These are phyloP conservation scores for Globisporangium spiculum DNA, from an alignment of 352 stramenopile genomes.

Conservation along the genomic window DNA sequence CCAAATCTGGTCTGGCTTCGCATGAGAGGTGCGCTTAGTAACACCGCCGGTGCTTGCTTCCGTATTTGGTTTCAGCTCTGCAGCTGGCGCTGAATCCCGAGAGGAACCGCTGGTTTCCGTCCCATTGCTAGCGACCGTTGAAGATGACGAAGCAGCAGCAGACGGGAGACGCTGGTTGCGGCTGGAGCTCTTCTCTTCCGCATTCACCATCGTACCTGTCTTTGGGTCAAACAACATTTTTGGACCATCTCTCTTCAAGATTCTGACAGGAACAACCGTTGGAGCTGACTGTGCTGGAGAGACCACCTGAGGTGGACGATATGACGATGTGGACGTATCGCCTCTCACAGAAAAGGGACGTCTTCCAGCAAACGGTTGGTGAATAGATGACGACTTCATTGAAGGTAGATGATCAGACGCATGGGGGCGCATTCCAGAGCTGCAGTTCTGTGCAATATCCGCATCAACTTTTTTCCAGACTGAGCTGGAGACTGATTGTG, in stretches of 20 bases:
- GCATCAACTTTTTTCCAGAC: slow-evolving; percentile 9
- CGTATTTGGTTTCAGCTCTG: background rate
- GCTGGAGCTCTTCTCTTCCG: slow-evolving; percentile 18
- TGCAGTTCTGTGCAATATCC: background rate
- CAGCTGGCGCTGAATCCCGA: background rate
- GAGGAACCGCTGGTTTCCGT: background rate
- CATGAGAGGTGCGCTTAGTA: background rate
- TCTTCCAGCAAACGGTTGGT: background rate
- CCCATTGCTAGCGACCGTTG: background rate
- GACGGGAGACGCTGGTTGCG: background rate
- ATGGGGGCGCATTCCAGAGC: background rate
- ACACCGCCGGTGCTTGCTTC: background rate
- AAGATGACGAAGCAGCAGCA: background rate
- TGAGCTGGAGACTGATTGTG: background rate
- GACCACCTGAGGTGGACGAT: background rate
- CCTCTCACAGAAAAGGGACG: background rate
- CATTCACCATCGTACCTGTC: slow-evolving; percentile 54
- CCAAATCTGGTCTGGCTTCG: background rate
- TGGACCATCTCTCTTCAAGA: slow-evolving; percentile 49
- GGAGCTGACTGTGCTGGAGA: background rate
- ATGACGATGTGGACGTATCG: background rate
- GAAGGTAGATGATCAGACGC: background rate
- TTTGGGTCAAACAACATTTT: slow-evolving; percentile 79
- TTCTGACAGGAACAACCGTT: slow-evolving; percentile 29
- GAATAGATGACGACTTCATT: background rate